Evolutionary conservation across 2,329 filamentous ascomycete genomes (phyloP).

Genomic region (Dendrostoma leiphaemia): DNA sequence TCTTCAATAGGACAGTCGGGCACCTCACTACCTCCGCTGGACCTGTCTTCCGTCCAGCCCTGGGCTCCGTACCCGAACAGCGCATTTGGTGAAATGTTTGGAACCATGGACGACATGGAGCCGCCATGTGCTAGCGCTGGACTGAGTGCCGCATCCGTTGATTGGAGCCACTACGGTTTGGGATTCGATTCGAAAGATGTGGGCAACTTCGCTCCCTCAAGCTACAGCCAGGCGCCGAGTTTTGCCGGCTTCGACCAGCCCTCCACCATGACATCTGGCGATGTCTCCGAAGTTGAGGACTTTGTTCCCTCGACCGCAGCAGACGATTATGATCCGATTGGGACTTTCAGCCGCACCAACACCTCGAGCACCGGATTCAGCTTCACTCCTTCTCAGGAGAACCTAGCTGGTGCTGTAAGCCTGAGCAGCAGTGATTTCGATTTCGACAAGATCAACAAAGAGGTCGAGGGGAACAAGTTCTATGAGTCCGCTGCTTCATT

Average conservation of each 20-base stretch:
- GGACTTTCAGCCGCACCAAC: constrained; percentile 47
- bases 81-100: constrained; percentile 59
- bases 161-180: constrained; percentile 54
- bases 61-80: constrained; percentile 42
- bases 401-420: constrained; percentile 41
- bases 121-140: constrained; percentile 52
- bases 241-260: constrained; percentile 55
- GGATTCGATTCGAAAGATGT: constrained; percentile 44
- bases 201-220: constrained; percentile 50
- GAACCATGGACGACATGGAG: constrained; percentile 43
- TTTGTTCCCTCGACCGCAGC: constrained; percentile 39
- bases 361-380: constrained; percentile 45
- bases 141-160: constrained; percentile 53
- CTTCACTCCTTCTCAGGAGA: constrained; percentile 43
- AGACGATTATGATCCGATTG: constrained; percentile 41
- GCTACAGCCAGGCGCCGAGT: constrained; percentile 54
- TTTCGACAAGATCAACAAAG: constrained; percentile 45
- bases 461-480: constrained; percentile 41
- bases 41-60: constrained; percentile 52
- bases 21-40: constrained; percentile 54
- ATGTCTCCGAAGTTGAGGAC: constrained; percentile 67
- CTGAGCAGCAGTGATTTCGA: constrained; percentile 41
- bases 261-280: constrained; percentile 59
- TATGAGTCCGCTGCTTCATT: constrained; percentile 38
- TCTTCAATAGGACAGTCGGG: constrained; percentile 52